Percentiles rank a stretch among this genome's conserved stretches.
Evolutionary conservation across 2,329 filamentous ascomycete species (phyloP).

Genomic region (Beauveria australis): DNA sequence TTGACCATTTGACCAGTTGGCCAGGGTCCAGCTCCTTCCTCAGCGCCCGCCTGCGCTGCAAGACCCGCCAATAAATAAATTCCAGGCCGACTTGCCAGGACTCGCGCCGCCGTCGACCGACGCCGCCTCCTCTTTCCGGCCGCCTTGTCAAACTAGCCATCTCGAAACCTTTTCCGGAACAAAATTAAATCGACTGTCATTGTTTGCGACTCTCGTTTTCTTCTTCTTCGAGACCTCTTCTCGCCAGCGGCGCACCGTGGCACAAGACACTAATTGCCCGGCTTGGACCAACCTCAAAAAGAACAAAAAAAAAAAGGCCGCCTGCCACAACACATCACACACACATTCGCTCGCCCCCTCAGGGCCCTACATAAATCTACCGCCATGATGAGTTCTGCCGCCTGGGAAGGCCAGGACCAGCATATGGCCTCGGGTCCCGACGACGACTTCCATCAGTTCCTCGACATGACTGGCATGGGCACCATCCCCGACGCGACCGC

Average conservation of each 20-base stretch:
- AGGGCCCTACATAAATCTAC: not conserved
- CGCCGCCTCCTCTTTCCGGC: not conserved
- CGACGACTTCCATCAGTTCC: constrained; percentile 57
- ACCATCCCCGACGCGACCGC: constrained; percentile 36
- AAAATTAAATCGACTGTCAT: too few species aligned
- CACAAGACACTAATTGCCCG: not conserved
- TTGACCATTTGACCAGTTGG: too few species aligned
- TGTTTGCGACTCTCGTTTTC: too few species aligned
- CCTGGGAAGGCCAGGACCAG: constrained; percentile 51
- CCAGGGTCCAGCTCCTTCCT: too few species aligned
- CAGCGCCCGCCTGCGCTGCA: too few species aligned
- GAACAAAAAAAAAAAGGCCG: not conserved
- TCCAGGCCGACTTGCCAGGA: not conserved
- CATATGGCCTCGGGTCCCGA: constrained; percentile 42
- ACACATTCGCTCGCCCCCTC: not conserved
- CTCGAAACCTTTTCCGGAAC: not conserved
- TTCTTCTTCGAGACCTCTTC: too few species aligned
- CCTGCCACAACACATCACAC: not conserved
- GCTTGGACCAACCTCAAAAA: not conserved
- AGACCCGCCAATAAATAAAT: not conserved
- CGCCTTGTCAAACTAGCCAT: not conserved
- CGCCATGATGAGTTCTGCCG: constrained; percentile 42
- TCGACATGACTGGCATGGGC: constrained; percentile 51
- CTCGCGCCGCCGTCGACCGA: not conserved
- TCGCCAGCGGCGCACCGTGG: not conserved